phyloP scores from a whole-genome alignment of 495 filamentous ascomycete species.

The Hypoxylon cercidicola region DNA sequence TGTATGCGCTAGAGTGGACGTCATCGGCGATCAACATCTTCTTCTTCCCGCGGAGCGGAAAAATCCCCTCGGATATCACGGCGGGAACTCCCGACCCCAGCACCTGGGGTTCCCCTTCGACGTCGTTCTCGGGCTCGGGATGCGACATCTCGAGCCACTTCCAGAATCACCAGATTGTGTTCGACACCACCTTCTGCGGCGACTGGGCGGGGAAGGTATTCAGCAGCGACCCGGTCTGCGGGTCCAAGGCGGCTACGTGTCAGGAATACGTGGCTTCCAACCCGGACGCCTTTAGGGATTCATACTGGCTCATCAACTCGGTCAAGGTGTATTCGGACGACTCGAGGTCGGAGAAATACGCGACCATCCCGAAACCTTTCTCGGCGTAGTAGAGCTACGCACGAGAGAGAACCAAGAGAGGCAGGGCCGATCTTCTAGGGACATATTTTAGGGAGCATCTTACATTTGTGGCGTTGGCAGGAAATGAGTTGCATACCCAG shows the following conservation, averaged over 20 bases:
- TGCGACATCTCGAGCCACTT: conserved; percentile 77
- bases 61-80: conserved; percentile 65
- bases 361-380: conserved; percentile 26
- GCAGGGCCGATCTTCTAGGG: conserved; percentile 10
- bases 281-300: conserved; percentile 66
- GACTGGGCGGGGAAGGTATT: conserved; percentile 83
- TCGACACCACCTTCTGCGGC: conserved; percentile 90
- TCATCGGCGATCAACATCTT: conserved; percentile 73
- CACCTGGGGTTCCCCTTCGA: conserved; percentile 74
- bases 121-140: conserved; percentile 64
- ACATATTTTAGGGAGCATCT: background rate
- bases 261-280: conserved; percentile 72
- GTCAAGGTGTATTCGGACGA: conserved; percentile 68
- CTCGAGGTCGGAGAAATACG: conserved; percentile 13
- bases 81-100: conserved; percentile 67
- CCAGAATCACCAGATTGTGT: conserved; percentile 75
- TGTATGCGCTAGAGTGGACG: conserved; percentile 84
- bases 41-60: conserved; percentile 73
- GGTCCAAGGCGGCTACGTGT: conserved; percentile 62
- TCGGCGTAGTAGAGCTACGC: conserved; percentile 24
- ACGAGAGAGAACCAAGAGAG: conserved; percentile 1
- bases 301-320: conserved; percentile 79
- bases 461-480: conserved; percentile 12
- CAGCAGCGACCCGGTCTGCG: conserved; percentile 51
- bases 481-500: conserved; percentile 5